Percentiles rank a stretch among this genome's conserved stretches.
phyloP scores from a whole-genome alignment of 179 eudicot species.

The Beta lomatogona region DNA sequence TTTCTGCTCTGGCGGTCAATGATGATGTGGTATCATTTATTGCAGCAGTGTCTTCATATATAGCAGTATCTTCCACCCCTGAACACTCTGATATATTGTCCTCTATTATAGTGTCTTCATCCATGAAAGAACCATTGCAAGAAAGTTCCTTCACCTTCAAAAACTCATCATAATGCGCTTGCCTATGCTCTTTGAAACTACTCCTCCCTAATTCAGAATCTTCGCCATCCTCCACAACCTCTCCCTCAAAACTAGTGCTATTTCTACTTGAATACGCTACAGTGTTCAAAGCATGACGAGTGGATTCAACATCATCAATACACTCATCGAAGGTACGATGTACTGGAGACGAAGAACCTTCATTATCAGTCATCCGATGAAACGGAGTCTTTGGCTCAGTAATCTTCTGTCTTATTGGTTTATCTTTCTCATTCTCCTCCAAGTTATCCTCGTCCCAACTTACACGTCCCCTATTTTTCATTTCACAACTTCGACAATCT shows the following conservation, averaged over 20 bases:
- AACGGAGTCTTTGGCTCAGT: background rate
- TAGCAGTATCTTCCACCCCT: slow-evolving; percentile 23
- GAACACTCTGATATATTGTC: slow-evolving; percentile 25
- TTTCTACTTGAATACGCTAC: slow-evolving; percentile 52
- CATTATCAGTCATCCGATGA: background rate
- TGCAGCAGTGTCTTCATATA: slow-evolving; percentile 12
- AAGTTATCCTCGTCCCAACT: too few relatives aligned
- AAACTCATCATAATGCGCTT: slow-evolving; percentile 80
- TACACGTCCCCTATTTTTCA: too few relatives aligned
- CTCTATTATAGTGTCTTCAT: slow-evolving; percentile 34
- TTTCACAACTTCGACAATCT: background rate
- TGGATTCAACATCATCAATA: slow-evolving; percentile 54
- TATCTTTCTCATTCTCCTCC: too few relatives aligned
- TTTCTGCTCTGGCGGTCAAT: slow-evolving; percentile 18
- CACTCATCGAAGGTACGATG: slow-evolving; percentile 48
- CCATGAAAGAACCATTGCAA: slow-evolving; percentile 51
- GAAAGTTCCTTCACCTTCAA: slow-evolving; percentile 67
- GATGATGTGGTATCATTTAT: slow-evolving; percentile 20
- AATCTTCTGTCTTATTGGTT: too few relatives aligned
- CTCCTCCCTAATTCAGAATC: slow-evolving; percentile 46
- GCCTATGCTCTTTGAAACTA: slow-evolving; percentile 70
- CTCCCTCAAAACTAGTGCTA: slow-evolving; percentile 50
- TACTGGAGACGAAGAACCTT: slow-evolving; percentile 64
- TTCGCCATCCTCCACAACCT: slow-evolving; percentile 64
- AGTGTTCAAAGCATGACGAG: slow-evolving; percentile 51